These are phyloP conservation scores for Nannizziopsis arthrosporioides DNA, from an alignment of 2,329 filamentous ascomycete species.

Conservation along the genomic window DNA sequence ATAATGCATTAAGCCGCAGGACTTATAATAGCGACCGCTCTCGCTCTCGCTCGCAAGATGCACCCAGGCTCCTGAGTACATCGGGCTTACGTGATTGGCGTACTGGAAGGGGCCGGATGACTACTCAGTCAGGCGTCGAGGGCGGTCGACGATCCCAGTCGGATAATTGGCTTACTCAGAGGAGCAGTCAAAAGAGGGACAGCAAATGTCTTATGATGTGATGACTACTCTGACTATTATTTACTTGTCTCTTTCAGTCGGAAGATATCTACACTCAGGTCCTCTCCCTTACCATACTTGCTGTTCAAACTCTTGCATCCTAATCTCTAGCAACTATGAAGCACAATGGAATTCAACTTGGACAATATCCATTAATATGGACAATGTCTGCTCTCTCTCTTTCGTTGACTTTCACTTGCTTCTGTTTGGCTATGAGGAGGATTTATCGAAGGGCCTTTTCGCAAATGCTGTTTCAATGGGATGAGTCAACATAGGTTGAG, in stretches of 20 bases:
- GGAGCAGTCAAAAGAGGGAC: constrained; percentile 28
- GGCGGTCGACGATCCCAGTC: constrained; percentile 2
- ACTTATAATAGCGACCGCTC: constrained; percentile 10
- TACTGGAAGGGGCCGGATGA: constrained; percentile 12
- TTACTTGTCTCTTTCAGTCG: neutral
- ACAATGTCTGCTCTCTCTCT: no score
- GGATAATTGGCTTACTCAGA: constrained; percentile 17
- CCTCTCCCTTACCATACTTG: no score
- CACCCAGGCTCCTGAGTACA: constrained; percentile 10
- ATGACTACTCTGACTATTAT: neutral
- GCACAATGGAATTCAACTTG: no score
- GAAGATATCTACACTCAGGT: neutral
- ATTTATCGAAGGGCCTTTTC: no score
- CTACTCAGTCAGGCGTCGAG: constrained; percentile 13
- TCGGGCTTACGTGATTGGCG: constrained; percentile 10
- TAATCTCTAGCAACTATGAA: no score
- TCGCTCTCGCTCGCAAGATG: constrained; percentile 18
- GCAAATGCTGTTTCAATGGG: no score
- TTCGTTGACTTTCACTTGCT: no score
- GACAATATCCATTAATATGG: no score
- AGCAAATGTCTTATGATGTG: constrained; percentile 32
- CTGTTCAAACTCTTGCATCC: no score
- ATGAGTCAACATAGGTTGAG: no score
- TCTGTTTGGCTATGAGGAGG: no score
- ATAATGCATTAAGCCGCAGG: neutral